phyloP scores from a whole-genome alignment of 192 early-diverging fungal genomes.

The Coemansia sp. region DNA sequence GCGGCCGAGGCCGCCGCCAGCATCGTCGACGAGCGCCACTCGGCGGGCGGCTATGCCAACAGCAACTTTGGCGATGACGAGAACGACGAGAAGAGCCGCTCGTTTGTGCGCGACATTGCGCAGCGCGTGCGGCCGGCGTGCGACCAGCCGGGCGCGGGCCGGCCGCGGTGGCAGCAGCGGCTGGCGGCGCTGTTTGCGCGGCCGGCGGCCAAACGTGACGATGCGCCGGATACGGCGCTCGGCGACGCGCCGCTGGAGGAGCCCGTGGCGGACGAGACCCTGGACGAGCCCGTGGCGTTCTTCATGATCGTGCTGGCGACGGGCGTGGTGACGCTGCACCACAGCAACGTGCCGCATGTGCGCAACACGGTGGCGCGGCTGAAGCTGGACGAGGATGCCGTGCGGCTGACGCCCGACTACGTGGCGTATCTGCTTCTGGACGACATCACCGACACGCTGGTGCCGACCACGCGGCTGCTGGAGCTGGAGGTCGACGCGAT shows the following conservation, averaged over 20 bases:
- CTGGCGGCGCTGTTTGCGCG: neutral
- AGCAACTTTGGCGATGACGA: too few relatives aligned
- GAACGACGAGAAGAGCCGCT: constrained; percentile 8
- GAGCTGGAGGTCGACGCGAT: constrained; percentile 95
- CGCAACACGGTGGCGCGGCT: constrained; percentile 59
- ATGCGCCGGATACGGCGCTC: neutral
- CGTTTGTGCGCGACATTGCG: constrained; percentile 23
- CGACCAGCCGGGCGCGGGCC: too few relatives aligned
- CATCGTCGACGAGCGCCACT: neutral
- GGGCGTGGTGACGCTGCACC: constrained; percentile 44
- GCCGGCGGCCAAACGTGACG: neutral
- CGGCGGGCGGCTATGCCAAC: neutral
- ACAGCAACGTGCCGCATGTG: constrained; percentile 26
- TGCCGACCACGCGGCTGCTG: constrained; percentile 78
- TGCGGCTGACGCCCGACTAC: constrained; percentile 66
- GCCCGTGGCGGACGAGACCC: constrained; percentile 9
- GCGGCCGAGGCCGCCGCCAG: neutral
- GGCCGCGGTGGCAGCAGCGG: neutral
- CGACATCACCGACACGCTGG: constrained; percentile 90
- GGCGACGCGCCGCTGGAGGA: neutral
- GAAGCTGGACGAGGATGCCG: constrained; percentile 28
- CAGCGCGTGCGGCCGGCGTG: constrained; percentile 6
- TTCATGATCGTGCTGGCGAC: constrained; percentile 37
- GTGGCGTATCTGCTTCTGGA: constrained; percentile 91
- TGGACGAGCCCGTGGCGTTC: constrained; percentile 43